A percentile compares a stretch with the other conserved stretches of the same genome.
These are phyloP conservation scores for Candida corydali DNA, from an alignment of 805 yeast genomes.

Conservation along the genomic window DNA sequence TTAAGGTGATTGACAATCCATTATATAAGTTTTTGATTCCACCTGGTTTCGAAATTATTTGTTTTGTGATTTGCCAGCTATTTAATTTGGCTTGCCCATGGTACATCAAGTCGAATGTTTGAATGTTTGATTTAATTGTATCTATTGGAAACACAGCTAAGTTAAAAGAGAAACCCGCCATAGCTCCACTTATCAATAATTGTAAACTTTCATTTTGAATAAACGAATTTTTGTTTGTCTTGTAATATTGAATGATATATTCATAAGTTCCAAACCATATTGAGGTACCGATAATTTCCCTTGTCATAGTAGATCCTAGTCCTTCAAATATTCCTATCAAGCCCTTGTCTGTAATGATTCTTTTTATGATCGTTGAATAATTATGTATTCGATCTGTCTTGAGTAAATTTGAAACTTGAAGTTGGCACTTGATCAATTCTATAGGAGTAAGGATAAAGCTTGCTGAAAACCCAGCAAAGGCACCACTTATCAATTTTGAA, in stretches of 20 bases:
- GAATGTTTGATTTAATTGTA: conserved; percentile 83
- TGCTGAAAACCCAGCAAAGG: conserved; percentile 75
- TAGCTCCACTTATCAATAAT: conserved; percentile 72
- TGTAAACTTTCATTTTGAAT: conserved; percentile 43
- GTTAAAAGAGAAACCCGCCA: conserved; percentile 82
- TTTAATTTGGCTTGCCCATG: conserved; percentile 1
- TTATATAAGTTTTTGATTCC: conserved; percentile 75
- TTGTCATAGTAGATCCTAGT: conserved; percentile 69
- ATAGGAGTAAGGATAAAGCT: conserved; percentile 85
- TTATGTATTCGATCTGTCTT: conserved; percentile 2
- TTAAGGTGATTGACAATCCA: conserved; percentile 78
- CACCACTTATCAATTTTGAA: conserved; percentile 65
- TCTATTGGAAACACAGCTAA: conserved; percentile 83
- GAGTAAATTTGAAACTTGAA: conserved; percentile 58
- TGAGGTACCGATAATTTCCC: conserved; percentile 89
- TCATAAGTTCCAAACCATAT: conserved; percentile 95
- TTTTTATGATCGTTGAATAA: conserved; percentile 26
- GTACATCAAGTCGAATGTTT: conserved; percentile 45
- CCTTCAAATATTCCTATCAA: conserved; percentile 82
- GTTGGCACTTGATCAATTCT: conserved; percentile 83
- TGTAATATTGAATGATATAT: conserved; percentile 37
- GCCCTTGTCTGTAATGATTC: conserved; percentile 51
- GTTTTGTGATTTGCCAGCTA: conserved; percentile 9
- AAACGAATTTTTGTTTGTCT: conserved; percentile 13
- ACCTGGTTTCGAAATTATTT: conserved; percentile 28